A percentile compares a stretch with the other conserved stretches of the same genome.
These are phyloP conservation scores for Rubus idaeus DNA, from an alignment of 306 rosid genomes.

Conservation along the genomic window DNA sequence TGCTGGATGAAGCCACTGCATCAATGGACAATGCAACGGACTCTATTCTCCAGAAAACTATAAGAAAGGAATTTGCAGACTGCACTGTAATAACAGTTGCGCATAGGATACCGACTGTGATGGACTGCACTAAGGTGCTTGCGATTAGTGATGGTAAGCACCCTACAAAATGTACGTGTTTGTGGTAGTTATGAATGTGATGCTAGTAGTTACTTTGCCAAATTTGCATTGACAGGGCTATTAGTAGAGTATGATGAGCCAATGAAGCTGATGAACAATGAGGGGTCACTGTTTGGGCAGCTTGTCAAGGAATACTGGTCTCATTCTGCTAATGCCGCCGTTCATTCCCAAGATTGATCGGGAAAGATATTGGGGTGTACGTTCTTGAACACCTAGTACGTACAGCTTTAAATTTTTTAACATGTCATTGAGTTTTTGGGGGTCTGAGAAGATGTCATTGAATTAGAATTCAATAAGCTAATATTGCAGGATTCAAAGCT, in stretches of 20 bases:
- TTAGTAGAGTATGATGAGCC: constrained; percentile 34
- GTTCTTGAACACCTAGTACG: too few relatives aligned
- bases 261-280: constrained; percentile 26
- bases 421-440: neutral
- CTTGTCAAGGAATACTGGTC: constrained; percentile 40
- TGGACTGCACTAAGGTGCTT: constrained; percentile 34
- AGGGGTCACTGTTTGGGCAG: constrained; percentile 28
- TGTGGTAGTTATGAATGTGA: neutral
- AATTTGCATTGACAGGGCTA: constrained; percentile 21
- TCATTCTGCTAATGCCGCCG: constrained; percentile 4
- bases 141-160: constrained; percentile 33
- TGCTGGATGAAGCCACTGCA: constrained; percentile 38
- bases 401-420: neutral
- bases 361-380: neutral
- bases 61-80: constrained; percentile 29
- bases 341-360: neutral
- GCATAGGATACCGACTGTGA: constrained; percentile 39
- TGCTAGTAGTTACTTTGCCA: neutral
- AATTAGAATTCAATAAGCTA: neutral
- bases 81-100: constrained; percentile 39
- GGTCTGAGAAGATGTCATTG: neutral
- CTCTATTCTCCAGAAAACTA: constrained; percentile 25
- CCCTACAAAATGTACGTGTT: neutral
- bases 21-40: constrained; percentile 40
- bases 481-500: neutral